Evolutionary conservation across 441 rosid species (phyloP).

Genomic region (Gossypium schwendimanii): DNA sequence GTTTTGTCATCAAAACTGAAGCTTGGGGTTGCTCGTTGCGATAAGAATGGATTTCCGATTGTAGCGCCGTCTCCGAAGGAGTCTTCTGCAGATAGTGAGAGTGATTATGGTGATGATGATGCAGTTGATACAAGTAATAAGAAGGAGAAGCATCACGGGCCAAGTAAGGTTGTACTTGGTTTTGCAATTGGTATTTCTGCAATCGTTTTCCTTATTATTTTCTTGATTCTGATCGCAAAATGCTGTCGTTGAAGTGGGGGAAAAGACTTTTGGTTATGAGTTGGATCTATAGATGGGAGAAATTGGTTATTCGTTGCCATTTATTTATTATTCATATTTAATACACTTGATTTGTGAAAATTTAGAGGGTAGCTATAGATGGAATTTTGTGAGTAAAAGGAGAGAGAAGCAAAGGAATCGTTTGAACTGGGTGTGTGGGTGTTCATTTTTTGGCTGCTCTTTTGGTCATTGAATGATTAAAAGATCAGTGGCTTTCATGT

Average conservation of each 20-base stretch:
- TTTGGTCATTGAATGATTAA: constrained; percentile 15
- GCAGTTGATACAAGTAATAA: constrained; percentile 27
- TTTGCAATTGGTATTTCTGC: constrained; percentile 83
- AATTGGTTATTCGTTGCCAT: constrained; percentile 22
- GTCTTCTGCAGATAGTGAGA: constrained; percentile 27
- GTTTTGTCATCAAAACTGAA: constrained; percentile 61
- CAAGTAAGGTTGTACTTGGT: constrained; percentile 84
- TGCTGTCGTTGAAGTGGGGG: constrained; percentile 52
- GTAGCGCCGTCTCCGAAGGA: constrained; percentile 71
- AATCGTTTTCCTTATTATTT: constrained; percentile 72
- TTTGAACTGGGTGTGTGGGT: constrained; percentile 21
- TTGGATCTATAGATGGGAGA: constrained; percentile 26
- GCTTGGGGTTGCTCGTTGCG: constrained; percentile 74
- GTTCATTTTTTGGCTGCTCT: constrained; percentile 19
- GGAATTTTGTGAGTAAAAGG: background rate
- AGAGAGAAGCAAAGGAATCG: constrained; percentile 5
- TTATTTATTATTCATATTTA: constrained; percentile 22
- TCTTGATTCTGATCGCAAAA: constrained; percentile 70
- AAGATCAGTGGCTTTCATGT: constrained; percentile 6
- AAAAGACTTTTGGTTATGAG: background rate
- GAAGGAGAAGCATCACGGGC: constrained; percentile 56
- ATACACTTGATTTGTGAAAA: constrained; percentile 18
- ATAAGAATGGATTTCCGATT: constrained; percentile 80
- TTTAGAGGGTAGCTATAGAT: constrained; percentile 10
- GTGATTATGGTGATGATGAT: constrained; percentile 39